Base-by-base conservation (phyloP, 2,329 filamentous ascomycete species). In the Periconia sp. region DNA sequence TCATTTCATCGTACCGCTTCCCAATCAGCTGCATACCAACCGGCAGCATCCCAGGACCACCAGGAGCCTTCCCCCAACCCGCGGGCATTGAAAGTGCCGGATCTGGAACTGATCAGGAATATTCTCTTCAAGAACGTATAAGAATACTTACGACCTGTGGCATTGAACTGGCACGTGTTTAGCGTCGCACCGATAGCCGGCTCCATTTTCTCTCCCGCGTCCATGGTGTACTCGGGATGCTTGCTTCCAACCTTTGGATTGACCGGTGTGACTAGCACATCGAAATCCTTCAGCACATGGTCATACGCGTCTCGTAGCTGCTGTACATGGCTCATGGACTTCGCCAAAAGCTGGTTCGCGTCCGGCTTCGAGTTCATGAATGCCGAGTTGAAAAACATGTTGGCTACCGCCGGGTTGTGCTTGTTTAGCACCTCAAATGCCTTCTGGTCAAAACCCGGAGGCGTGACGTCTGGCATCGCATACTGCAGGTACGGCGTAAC, bases 291-390 rank as follows among this genome's bases (percentile, higher is more conserved):
- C 6, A 80, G 54, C 0, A 68, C 75, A 10, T 52, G 47, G 50
- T 80, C 76, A 53, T 80, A 80, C 3, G n/a, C n/a, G n/a, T n/a
- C n/a, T n/a, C n/a, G n/a, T n/a, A n/a, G 62, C 56, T 78, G 62
- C 35, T 72, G 70, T 1, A 74, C 72, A 41, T n/a, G n/a, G n/a
- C 71, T 69, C 44, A 78, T 66, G 0, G 75, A 75, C 59, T 79
- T 79, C 23, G 69, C 71, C 23, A 73, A 68, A 7, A 71, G 57
- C 5, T 50, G n/a, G n/a, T 62, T 54, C 3, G 59, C 59, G 40
- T 63, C 41, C 3, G 42, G 59, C 29, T 60, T 62, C 12, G 54
- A 50, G 25, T 63, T 54, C 33, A 68, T 43, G 29, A 66, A 59
- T 9, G 54, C 64, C 9, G 65, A 64, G 37, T 69, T 71, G 32